phyloP scores from a whole-genome alignment of 768 basidiomycete genomes.

The Lentinus brumalis region DNA sequence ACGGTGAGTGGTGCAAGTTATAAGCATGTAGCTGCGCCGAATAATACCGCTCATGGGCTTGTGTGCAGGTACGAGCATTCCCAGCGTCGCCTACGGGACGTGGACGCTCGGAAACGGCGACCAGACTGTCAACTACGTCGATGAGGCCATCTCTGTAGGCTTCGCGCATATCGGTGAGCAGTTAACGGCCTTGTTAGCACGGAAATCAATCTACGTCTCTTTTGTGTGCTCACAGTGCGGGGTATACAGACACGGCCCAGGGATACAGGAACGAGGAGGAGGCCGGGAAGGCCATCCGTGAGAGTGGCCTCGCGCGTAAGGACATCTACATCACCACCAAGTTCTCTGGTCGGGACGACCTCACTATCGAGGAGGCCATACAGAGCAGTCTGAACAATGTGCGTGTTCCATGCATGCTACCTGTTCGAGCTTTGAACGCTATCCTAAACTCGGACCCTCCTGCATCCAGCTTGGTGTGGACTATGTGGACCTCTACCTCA shows the following conservation, averaged over 20 bases:
- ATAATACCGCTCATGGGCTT: no score
- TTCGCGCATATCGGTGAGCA: constrained; percentile 62
- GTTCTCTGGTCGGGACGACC: constrained; percentile 52
- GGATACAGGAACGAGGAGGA: constrained; percentile 62
- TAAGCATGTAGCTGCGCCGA: no score
- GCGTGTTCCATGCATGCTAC: constrained; percentile 21
- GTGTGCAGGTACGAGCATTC: constrained; percentile 45
- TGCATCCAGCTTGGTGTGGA: constrained; percentile 55
- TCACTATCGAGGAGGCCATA: constrained; percentile 58
- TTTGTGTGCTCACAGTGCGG: no score
- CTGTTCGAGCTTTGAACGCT: background rate
- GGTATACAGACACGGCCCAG: constrained; percentile 57
- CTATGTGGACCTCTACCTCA: constrained; percentile 73
- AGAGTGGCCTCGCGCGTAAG: constrained; percentile 56
- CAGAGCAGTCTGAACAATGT: constrained; percentile 58
- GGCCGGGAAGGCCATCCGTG: constrained; percentile 47
- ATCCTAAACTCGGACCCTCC: background rate
- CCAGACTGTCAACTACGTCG: constrained; percentile 52
- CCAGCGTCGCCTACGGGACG: constrained; percentile 62
- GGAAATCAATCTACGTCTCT: no score
- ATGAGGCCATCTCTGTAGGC: constrained; percentile 61
- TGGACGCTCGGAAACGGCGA: constrained; percentile 66
- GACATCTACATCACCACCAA: constrained; percentile 71
- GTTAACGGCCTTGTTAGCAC: no score
- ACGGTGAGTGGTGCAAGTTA: no score